Evolutionary conservation across 2,329 filamentous ascomycete species (phyloP).

Genomic region (Dactylella cylindrospora): DNA sequence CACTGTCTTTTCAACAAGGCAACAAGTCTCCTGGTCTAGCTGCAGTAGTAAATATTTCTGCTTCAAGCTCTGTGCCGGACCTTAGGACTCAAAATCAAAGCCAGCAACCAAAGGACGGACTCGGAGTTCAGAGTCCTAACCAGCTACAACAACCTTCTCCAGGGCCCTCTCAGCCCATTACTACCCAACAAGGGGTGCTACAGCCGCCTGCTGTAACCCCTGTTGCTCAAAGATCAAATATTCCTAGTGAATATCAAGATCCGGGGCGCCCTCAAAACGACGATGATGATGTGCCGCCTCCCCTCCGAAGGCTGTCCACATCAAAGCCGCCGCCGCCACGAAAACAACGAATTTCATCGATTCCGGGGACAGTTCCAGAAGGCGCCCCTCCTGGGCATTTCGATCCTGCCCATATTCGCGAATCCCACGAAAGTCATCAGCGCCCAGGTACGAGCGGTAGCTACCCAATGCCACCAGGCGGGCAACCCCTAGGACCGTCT

Average conservation of each 20-base stretch:
- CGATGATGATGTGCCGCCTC: slow-evolving; percentile 35
- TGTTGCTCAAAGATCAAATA: slow-evolving; percentile 10
- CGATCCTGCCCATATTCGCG: slow-evolving; percentile 11
- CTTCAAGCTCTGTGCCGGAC: slow-evolving; percentile 23
- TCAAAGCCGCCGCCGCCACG: slow-evolving; percentile 35
- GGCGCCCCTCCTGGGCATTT: slow-evolving; percentile 12
- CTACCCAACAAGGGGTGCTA: slow-evolving; percentile 1
- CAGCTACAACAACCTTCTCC: no score
- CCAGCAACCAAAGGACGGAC: slow-evolving; percentile 21
- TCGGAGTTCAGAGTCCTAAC: not conserved
- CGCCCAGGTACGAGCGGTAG: slow-evolving; percentile 3
- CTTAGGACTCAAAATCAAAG: slow-evolving; percentile 11
- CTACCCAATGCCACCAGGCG: slow-evolving; percentile 9
- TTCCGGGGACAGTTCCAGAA: slow-evolving; percentile 26
- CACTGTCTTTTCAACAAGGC: slow-evolving; percentile 34
- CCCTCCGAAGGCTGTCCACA: slow-evolving; percentile 38
- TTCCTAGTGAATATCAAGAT: slow-evolving; percentile 11
- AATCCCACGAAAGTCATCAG: slow-evolving; percentile 9
- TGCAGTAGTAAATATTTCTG: slow-evolving; percentile 20
- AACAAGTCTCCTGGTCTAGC: slow-evolving; percentile 30
- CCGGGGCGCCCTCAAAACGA: slow-evolving; percentile 5
- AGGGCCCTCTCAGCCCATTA: not conserved
- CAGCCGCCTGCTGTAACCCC: not conserved
- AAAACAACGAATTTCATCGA: slow-evolving; percentile 24
- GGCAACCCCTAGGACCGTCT: slow-evolving; percentile 4